Base-by-base conservation (phyloP, 768 basidiomycete genomes). In the Russula sp. region DNA sequence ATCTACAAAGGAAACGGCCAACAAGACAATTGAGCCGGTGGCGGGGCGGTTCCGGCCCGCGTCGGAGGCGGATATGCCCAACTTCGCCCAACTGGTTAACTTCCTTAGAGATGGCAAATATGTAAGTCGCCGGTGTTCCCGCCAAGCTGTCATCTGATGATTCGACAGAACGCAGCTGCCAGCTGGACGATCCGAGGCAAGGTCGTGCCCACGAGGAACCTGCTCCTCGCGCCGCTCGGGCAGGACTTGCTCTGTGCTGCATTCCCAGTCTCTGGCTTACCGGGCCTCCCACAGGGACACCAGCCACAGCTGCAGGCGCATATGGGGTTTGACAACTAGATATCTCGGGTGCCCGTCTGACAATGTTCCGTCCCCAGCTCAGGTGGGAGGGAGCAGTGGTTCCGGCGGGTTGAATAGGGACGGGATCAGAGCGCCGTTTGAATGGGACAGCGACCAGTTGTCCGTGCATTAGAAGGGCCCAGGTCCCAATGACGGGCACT, bases 151-250 rank as follows among this genome's bases (percentile, higher is more conserved):
- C 34, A 8, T 9, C 52, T 53, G 10, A 53, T 10, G 9, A 4
- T 11, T 53, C 13, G n/a, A 35, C 8, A 53, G 52, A 20, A 37
- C 10, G 52, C 52, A 14, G 10, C 13, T 7, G 35, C 34, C n/a
- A 35, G n/a, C 2, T 53, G 34, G 52, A 37, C 10, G 11, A 37
- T 53, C n/a, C n/a, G 13, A 48, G 58, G 63, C 8, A 55, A 27
- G 27, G n/a, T 8, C 31, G 31, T 7, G 16, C 1, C 42, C 5
- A 27, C 22, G 32, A 13, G 13, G 5, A 64, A 40, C 37, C 51
- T 64, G 45, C 50, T 61, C 51, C 45, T 67, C 20, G 32, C 45
- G 31, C 58, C 63, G 10, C n/a, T 59, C 22, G 32, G 32, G 5
- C 16, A 44, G 14, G 13, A 22, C 34, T 31, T 61, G 1, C 49